Evolutionary conservation across 2,329 filamentous ascomycete genomes (phyloP), one percentile per base, ranked within the genome.

Genomic region (Rhynchosporium secalis): DNA sequence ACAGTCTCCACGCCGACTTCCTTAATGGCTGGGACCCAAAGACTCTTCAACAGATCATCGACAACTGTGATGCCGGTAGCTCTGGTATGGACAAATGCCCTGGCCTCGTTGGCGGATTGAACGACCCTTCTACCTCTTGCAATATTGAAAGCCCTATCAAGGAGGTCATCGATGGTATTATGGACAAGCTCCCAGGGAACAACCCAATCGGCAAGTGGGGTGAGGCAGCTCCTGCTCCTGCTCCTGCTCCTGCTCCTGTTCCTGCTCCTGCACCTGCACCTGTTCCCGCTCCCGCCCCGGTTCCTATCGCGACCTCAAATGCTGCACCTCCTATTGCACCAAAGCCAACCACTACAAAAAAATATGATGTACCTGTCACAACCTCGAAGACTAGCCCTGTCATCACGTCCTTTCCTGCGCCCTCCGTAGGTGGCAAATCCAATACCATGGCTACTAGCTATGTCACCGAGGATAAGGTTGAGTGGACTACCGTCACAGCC

Each of bases 1-100:
- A 82, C 69, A 86, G 88, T 51, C 91, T 92, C 78, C 85, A 95
- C 73, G 91, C 81, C 52, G 91, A 96, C 73, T 93, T 94, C 76
- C 85, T 92, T 71, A 86, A 82, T 70, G 91, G 90, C 47, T 96
- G 91, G 91, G 83, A 92, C 3, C 72, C 77, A 4, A 78, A 80
- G 4, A 86, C 91, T 73, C 82, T 95, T 36, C 86, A 92, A 74
- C 65, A 83, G 31, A 91, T 91, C 33, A 81, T 95, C 68, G 77
- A 93, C 57, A 84, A 81, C 28, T 96, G 93, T 82, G 78, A 86
- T 69, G 83, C 82, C 51, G 82, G 84, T 55, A 81, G 81, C 62
- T 66, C 72, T 6, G 84, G 84, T 56, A 86, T 91, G 78, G 82
- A 88, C 66, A 78, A 81, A 66, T 91, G 87, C 77, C 79, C 81